Base-by-base conservation (phyloP, 2,329 filamentous ascomycete species). In the Furcasterigmium furcatum region DNA sequence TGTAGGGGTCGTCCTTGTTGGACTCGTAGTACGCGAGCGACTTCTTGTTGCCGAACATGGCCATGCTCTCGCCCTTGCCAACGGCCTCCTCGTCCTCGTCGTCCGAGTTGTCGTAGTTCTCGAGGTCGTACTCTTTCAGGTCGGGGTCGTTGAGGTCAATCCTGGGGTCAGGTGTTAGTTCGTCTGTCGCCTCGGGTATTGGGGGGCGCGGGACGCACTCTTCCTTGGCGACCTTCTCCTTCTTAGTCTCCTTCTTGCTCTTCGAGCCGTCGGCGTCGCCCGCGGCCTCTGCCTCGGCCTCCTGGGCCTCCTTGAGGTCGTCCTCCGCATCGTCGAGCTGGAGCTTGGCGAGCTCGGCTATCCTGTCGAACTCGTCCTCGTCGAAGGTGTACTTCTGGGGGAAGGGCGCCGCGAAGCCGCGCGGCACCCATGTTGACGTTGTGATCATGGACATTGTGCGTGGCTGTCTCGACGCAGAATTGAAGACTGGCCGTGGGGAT, bases 31-130 rank as follows among this genome's bases (percentile, higher is more conserved):
- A 99, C 13, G 91, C 88, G 21, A 99, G 76, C 24, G 89, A 91
- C 67, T 94, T 95, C 62, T 95, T 82, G 62, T 96, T 96, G 60
- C 91, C 91, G 63, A 99, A 97, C 80, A 96, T 96, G 58, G 85
- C 86, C 77, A 94, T 85, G 44, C 85, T 80, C 59, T 89, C 85
- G 41, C 80, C 82, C 16, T 69, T 68, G 19, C 73, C 74, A 18
- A 73, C 48, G 25, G 56, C 53, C 22, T 63, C 60, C 16, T 61
- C 65, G 14, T 88, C 80, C 2, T 80, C 77, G 13, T 80, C 77
- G 8, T 84, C 80, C 39, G 94, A 88, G 55, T 94, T 87, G 58
- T 99, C 94, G 65, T 99, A 99, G 66, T 96, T 84, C 53, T 97
- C 92, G 45, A 99, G 79, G 62, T 99, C 86, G 68, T 96, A 99